These are phyloP conservation scores for Brassica hybrid DNA, from an alignment of 441 rosid genomes.

Conservation along the genomic window DNA sequence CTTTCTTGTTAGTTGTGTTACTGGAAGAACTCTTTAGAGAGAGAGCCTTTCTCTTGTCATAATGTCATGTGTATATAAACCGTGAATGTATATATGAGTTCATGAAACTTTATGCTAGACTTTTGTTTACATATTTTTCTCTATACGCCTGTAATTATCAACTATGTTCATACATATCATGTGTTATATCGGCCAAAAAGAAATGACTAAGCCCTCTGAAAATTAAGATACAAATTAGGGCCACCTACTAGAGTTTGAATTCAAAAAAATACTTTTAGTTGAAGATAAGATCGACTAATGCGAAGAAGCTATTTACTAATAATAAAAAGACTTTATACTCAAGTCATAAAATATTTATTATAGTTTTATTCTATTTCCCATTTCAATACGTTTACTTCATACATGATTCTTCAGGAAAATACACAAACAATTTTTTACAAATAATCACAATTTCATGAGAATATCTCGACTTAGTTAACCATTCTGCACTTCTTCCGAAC, in stretches of 20 bases:
- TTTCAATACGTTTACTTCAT: slow-evolving; percentile 6
- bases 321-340: no score
- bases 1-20: not conserved
- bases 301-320: not conserved
- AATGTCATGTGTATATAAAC: slow-evolving; percentile 32
- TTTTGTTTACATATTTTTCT: not conserved
- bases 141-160: not conserved
- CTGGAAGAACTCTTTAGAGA: slow-evolving; percentile 15
- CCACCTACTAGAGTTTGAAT: not conserved
- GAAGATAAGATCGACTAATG: slow-evolving; percentile 1
- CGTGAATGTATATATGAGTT: slow-evolving; percentile 39
- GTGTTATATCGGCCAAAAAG: not conserved
- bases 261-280: not conserved
- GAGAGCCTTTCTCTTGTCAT: slow-evolving; percentile 3
- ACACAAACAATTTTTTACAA: not conserved
- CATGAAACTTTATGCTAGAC: slow-evolving; percentile 20
- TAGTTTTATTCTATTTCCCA: not conserved
- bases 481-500: slow-evolving; percentile 58
- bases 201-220: not conserved
- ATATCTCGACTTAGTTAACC: slow-evolving; percentile 37
- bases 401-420: not conserved
- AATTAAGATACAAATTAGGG: not conserved
- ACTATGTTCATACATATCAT: not conserved
- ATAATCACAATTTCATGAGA: not conserved
- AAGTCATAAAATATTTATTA: not conserved